Evolutionary conservation across 306 rosid genomes (phyloP), one percentile per base, ranked within the genome.

Genomic region (Malus sylvestris): DNA sequence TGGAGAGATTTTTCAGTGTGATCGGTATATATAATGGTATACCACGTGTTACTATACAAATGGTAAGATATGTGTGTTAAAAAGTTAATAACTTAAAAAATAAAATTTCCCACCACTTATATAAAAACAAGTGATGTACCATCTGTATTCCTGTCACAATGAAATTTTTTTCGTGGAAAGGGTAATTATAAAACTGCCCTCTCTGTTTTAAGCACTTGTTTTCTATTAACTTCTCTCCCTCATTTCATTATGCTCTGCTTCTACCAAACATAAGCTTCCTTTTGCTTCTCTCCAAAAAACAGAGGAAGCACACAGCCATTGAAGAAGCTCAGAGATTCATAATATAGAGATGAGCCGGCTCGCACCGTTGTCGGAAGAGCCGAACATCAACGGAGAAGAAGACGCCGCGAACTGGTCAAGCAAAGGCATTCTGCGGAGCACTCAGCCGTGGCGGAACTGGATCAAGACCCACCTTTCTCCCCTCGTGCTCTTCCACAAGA

Each of bases 291-390:
- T 64, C 59, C 1, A 44, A 38, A 42, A 63, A 63, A 12, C 23
- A 13, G 5, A 42, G 62, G 15, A 63, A 73, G 35, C 49, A 19
- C 62, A 61, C 35, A 20, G 7, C 52, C 52, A 46, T 46, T 14
- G 18, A 13, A 14, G 20, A 58, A 73, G 20, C 69, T 14, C 22
- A 18, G 27, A 23, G 40, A 30, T 32, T 32, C 19, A 5, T n/a
- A 9, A 32, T 8, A 57, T 20, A 20, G 15, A 20, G 6, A 93
- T 90, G 91, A 87, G 82, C 46, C 84, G 93, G n/a, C 91, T 91
- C n/a, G 93, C 93, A 33, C 91, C 98, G 23, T 42, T 94, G 27
- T 85, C 97, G 62, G 98, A 94, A 78, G 98, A 94, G 73, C 98
- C 98, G 33, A 74, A 61, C 4, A 83, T 85, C 74, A 88, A 83